These are phyloP conservation scores for Paraphaeosphaeria minitans DNA, from an alignment of 2,329 filamentous ascomycete genomes.

Conservation along the genomic window DNA sequence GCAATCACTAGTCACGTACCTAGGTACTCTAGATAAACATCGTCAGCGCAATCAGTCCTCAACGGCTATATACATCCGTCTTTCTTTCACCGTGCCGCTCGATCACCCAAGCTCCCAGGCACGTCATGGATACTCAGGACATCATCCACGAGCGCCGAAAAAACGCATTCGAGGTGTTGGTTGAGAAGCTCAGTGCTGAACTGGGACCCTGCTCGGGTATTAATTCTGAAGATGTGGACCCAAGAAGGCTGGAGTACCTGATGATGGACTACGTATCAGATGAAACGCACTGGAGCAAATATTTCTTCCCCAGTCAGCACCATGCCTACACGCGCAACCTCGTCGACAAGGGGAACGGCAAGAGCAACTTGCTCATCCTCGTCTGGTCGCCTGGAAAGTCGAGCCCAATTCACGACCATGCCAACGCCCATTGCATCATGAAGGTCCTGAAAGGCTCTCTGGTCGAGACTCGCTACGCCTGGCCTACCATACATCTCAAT, in stretches of 20 bases:
- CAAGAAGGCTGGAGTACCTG: conserved; percentile 69
- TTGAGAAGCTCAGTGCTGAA: conserved; percentile 72
- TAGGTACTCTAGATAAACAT: not conserved
- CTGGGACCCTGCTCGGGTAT: conserved; percentile 83
- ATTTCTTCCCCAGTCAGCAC: conserved; percentile 72
- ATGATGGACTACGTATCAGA: conserved; percentile 77
- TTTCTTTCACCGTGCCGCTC: not conserved
- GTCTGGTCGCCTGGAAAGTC: conserved; percentile 87
- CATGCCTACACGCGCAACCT: conserved; percentile 84
- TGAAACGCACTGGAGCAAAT: conserved; percentile 73
- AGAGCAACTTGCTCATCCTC: conserved; percentile 78
- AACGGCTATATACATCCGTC: not conserved
- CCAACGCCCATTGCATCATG: conserved; percentile 89
- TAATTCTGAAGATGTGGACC: conserved; percentile 80
- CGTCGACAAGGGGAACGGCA: conserved; percentile 86
- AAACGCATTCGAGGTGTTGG: conserved; percentile 68
- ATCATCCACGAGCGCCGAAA: conserved; percentile 20
- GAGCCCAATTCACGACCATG: conserved; percentile 81
- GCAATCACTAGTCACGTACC: not conserved
- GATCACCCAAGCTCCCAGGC: not conserved
- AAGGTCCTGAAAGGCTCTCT: conserved; percentile 79
- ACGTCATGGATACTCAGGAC: conserved; percentile 23
- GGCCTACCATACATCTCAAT: conserved; percentile 61
- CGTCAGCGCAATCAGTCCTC: not conserved
- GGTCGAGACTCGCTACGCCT: conserved; percentile 80